Conservation (phyloP, 1,284 basidiomycete species). For the Ceratobasidium sp. region DNA sequence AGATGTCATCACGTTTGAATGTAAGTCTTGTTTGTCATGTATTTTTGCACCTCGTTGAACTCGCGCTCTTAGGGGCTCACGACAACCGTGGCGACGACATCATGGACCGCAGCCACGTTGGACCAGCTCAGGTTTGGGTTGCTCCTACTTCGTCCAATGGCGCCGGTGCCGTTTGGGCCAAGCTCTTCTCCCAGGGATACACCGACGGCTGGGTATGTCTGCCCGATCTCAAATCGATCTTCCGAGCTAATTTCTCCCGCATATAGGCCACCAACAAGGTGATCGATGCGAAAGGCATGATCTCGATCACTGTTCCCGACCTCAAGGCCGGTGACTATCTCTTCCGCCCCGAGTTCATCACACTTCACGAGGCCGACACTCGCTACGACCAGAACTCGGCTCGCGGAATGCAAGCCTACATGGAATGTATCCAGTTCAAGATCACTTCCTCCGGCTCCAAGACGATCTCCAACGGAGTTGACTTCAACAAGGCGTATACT, state of each 20-base stretch:
- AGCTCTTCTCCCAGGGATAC: conserved; percentile 20
- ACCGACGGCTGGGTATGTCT: conserved; percentile 10
- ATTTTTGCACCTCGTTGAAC: not conserved
- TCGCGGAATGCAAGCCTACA: conserved; percentile 31
- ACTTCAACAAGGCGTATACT: conserved; percentile 15
- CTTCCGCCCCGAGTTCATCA: conserved; percentile 39
- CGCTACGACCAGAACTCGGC: conserved; percentile 11
- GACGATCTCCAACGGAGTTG: not conserved
- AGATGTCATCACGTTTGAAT: conserved; percentile 30
- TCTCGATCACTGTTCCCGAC: conserved; percentile 34
- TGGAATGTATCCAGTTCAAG: conserved; percentile 34
- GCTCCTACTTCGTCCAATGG: conserved; percentile 7
- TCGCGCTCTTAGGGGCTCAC: not conserved
- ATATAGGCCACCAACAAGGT: conserved; percentile 38
- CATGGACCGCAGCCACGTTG: conserved; percentile 17
- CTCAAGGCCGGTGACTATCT: conserved; percentile 39
- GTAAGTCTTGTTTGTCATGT: not conserved
- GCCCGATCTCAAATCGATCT: too few species aligned
- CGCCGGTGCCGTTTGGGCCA: conserved; percentile 13
- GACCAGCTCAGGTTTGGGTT: conserved; percentile 32
- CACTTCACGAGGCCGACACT: conserved; percentile 40
- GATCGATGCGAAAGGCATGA: conserved; percentile 34
- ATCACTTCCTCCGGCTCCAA: too few species aligned
- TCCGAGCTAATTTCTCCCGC: not conserved
- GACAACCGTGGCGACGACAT: conserved; percentile 7